A percentile compares a stretch with the other conserved stretches of the same genome.
These are phyloP conservation scores for Adansonia grandidieri DNA, from an alignment of 441 rosid species.

Conservation along the genomic window DNA sequence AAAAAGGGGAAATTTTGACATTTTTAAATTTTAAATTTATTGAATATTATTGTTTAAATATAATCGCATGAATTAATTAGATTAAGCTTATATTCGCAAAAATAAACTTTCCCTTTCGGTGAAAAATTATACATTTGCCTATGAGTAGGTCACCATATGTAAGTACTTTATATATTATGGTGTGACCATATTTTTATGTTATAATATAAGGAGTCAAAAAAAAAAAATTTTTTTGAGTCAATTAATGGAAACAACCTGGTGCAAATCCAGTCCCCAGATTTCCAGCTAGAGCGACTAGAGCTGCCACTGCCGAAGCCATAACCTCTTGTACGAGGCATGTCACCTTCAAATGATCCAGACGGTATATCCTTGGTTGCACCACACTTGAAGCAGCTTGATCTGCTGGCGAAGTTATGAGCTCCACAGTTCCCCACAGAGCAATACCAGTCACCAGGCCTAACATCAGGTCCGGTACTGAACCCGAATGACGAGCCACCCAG, in stretches of 20 bases:
- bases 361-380: conserved; percentile 72
- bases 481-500: conserved; percentile 42
- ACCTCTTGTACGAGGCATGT: conserved; percentile 50
- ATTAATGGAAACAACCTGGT: conserved; percentile 49
- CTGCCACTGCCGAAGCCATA: conserved; percentile 36
- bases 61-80: no score
- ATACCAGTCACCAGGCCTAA: conserved; percentile 94
- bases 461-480: conserved; percentile 76
- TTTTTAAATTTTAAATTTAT: no score
- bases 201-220: neutral
- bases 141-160: neutral
- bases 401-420: conserved; percentile 87
- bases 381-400: conserved; percentile 86
- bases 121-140: neutral
- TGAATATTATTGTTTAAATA: no score
- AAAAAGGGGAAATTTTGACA: no score
- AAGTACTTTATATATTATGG: neutral
- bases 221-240: neutral
- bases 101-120: neutral
- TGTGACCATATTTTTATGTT: neutral
- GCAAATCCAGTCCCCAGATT: conserved; percentile 97
- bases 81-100: no score
- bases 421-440: conserved; percentile 73
- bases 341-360: conserved; percentile 44
- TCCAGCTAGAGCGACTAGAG: conserved; percentile 71